Conservation (phyloP, 345 rosid species). For the Arabidopsis suecica region DNA sequence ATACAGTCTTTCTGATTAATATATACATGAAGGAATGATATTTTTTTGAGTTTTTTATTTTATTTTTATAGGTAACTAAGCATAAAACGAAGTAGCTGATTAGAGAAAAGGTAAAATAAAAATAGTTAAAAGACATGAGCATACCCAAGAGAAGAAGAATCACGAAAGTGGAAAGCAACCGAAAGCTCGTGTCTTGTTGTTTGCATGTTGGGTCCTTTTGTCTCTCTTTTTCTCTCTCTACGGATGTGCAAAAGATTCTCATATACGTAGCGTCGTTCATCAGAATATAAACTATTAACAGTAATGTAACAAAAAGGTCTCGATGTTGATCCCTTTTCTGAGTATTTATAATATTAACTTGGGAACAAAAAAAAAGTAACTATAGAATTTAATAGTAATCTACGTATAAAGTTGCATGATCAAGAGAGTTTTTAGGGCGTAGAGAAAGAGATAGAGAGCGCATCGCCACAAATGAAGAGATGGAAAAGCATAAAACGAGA, state of each 20-base stretch:
- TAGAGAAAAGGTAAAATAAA: background rate
- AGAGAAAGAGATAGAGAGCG: constrained; percentile 31
- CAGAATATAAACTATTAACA: constrained; percentile 34
- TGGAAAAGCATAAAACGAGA: constrained; percentile 24
- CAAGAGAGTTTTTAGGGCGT: constrained; percentile 44
- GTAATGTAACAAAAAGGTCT: constrained; percentile 40
- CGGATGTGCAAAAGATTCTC: constrained; percentile 44
- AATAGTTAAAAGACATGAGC: background rate
- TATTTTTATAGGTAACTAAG: background rate
- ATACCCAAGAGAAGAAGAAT: constrained; percentile 38
- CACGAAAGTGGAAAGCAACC: constrained; percentile 48
- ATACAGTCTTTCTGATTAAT: too few relatives aligned
- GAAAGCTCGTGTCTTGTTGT: constrained; percentile 42
- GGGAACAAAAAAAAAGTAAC: background rate
- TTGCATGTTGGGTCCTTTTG: constrained; percentile 48
- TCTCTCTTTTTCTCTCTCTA: constrained; percentile 42
- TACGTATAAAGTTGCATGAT: constrained; percentile 31
- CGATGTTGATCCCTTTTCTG: constrained; percentile 47
- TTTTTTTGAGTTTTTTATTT: background rate
- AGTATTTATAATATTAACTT: constrained; percentile 10
- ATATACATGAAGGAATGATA: too few relatives aligned
- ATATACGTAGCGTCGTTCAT: constrained; percentile 41
- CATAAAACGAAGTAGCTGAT: background rate
- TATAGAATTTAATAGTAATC: constrained; percentile 14
- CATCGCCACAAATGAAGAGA: constrained; percentile 41